Percentiles rank a stretch among this genome's conserved stretches.
Evolutionary conservation across 2,329 filamentous ascomycete species (phyloP).

Genomic region (Colletotrichum neosansevieriae): DNA sequence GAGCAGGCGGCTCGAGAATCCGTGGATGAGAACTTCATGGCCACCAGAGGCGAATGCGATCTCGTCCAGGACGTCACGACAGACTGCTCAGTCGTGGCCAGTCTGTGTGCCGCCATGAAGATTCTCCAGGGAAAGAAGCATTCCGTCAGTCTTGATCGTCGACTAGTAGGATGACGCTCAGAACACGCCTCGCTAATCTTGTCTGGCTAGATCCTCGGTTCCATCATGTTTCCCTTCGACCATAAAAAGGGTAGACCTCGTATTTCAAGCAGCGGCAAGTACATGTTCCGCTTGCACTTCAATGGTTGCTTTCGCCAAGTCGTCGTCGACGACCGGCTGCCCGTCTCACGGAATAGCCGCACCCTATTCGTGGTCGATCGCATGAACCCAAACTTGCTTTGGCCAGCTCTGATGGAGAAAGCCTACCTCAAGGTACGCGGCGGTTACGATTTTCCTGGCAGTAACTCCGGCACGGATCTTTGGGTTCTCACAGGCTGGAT

Average conservation of each 20-base stretch:
- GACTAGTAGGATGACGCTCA: neutral
- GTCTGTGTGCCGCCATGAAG: slow-evolving; percentile 84
- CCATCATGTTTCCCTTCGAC: slow-evolving; percentile 82
- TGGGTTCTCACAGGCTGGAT: slow-evolving; percentile 97
- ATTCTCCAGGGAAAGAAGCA: slow-evolving; percentile 76
- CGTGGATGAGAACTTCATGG: slow-evolving; percentile 64
- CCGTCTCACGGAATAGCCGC: slow-evolving; percentile 78
- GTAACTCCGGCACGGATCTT: slow-evolving; percentile 95
- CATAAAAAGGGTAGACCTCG: slow-evolving; percentile 65
- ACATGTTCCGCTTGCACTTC: slow-evolving; percentile 92
- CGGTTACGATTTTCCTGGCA: slow-evolving; percentile 97
- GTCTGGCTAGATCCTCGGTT: slow-evolving; percentile 71
- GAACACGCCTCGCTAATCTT: slow-evolving; percentile 16
- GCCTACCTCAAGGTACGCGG: slow-evolving; percentile 95
- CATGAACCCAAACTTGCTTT: slow-evolving; percentile 83
- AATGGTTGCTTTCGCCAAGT: slow-evolving; percentile 93
- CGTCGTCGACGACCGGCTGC: slow-evolving; percentile 88
- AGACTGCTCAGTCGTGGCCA: slow-evolving; percentile 97
- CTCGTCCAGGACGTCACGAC: slow-evolving; percentile 95
- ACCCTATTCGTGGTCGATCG: slow-evolving; percentile 90
- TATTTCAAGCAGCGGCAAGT: slow-evolving; percentile 85
- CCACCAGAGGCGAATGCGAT: slow-evolving; percentile 72
- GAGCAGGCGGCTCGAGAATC: slow-evolving; percentile 67
- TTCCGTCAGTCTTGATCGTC: slow-evolving; percentile 63
- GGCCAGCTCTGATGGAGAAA: slow-evolving; percentile 95